Evolutionary conservation across 192 early-diverging fungal genomes (phyloP).

Genomic region (Rhizophlyctis rosea): DNA sequence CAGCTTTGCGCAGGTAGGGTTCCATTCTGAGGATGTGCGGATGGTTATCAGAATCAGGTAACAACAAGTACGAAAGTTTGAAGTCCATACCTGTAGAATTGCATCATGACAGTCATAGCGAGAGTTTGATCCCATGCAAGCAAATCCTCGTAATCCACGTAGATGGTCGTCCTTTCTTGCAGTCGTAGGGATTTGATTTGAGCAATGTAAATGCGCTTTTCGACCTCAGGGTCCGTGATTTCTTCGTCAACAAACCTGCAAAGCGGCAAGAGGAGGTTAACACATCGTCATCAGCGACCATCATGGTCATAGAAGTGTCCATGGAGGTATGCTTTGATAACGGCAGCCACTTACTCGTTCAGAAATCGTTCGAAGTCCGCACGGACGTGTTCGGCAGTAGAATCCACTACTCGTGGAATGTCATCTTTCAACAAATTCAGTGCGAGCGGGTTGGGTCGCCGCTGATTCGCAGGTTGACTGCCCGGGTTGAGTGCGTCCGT

Average conservation of each 20-base stretch:
- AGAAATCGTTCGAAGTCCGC: conserved; percentile 71
- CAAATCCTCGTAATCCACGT: conserved; percentile 73
- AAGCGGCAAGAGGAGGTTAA: too few species aligned
- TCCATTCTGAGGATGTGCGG: conserved; percentile 57
- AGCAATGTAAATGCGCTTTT: conserved; percentile 69
- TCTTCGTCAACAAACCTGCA: too few species aligned
- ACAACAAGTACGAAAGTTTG: not conserved
- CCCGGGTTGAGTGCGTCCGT: too few species aligned
- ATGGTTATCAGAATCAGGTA: not conserved
- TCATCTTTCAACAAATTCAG: conserved; percentile 34
- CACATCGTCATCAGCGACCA: too few species aligned
- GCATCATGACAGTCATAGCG: conserved; percentile 59
- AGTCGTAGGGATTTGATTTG: conserved; percentile 61
- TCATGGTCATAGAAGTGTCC: conserved; percentile 1
- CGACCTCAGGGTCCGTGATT: too few species aligned
- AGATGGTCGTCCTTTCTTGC: conserved; percentile 63
- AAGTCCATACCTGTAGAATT: conserved; percentile 64
- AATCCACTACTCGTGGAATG: conserved; percentile 62
- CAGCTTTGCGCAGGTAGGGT: conserved; percentile 79
- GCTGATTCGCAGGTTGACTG: too few species aligned
- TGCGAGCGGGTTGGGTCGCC: conserved; percentile 17
- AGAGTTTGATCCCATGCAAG: conserved; percentile 52
- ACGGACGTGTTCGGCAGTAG: conserved; percentile 63
- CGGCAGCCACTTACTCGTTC: conserved; percentile 39
- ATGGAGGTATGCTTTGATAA: not conserved